These are phyloP conservation scores for Spirogloea muscicola DNA, from an alignment of 139 green algal genomes.

Conservation along the genomic window DNA sequence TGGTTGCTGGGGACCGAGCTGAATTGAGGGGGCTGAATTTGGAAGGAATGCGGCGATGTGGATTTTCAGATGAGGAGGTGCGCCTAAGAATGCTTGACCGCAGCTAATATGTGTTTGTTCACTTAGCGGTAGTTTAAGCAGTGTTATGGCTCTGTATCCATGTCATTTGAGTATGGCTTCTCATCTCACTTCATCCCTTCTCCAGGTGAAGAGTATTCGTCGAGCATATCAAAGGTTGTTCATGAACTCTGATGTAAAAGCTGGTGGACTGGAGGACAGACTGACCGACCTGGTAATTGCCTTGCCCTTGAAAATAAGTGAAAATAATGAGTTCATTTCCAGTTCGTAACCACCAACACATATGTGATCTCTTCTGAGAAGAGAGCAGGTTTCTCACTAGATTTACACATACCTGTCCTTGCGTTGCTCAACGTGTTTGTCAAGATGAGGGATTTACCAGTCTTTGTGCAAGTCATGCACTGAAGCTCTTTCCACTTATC, in stretches of 20 bases:
- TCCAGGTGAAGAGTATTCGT: slow-evolving; percentile 4
- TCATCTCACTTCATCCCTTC: not conserved
- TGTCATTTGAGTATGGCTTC: no score
- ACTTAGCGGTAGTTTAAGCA: not conserved
- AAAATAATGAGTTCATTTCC: not conserved
- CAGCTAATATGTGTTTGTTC: not conserved
- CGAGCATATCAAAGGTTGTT: slow-evolving; percentile 31
- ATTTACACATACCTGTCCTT: not conserved
- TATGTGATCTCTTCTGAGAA: no score
- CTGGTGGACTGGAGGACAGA: slow-evolving; percentile 13
- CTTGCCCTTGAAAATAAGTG: not conserved
- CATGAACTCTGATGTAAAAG: slow-evolving; percentile 4
- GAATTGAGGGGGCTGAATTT: slow-evolving; percentile 50
- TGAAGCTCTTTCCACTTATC: no score
- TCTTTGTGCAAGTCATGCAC: no score
- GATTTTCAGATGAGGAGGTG: slow-evolving; percentile 42
- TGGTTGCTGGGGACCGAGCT: slow-evolving; percentile 49
- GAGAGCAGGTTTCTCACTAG: no score
- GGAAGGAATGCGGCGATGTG: slow-evolving; percentile 43
- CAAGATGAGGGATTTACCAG: not conserved
- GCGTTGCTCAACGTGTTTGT: not conserved
- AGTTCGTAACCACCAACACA: no score
- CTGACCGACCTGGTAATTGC: slow-evolving; percentile 34
- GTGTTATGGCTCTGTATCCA: not conserved
- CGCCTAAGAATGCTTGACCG: not conserved